Conservation (phyloP, 2,329 filamentous ascomycete species). For the Periglandula ipomoeae region DNA sequence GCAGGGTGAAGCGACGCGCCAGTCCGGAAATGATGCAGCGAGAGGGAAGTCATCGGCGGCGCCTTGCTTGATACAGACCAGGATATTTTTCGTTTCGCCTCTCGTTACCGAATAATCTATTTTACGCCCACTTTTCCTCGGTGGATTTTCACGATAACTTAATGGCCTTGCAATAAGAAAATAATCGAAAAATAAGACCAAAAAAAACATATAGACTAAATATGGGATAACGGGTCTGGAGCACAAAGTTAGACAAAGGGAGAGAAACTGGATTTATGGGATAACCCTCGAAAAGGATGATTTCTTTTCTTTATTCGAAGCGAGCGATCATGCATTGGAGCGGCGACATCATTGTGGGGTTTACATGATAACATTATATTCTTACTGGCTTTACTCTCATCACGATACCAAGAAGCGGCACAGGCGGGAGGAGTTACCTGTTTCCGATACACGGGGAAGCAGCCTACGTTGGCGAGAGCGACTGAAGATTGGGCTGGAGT, state of each 20-base stretch:
- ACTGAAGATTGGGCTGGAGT: background rate
- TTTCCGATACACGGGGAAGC: background rate
- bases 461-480: background rate
- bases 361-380: background rate
- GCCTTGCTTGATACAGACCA: constrained; percentile 13
- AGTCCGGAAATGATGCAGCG: constrained; percentile 37
- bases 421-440: background rate
- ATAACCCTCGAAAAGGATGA: background rate
- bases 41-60: constrained; percentile 36
- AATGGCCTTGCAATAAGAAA: background rate
- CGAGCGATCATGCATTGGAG: constrained; percentile 8
- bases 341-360: constrained; percentile 1
- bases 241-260: background rate
- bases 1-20: constrained; percentile 41
- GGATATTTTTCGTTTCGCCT: background rate
- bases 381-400: background rate
- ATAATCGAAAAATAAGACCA: background rate
- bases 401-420: constrained; percentile 4
- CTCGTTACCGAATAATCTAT: no score
- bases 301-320: background rate
- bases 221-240: background rate
- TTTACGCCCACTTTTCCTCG: background rate
- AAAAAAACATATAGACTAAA: background rate
- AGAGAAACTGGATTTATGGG: background rate
- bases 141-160: background rate